A percentile compares a stretch with the other conserved stretches of the same genome.
Conservation (phyloP, 2,329 filamentous ascomycete species). For the Microsporum canis region DNA sequence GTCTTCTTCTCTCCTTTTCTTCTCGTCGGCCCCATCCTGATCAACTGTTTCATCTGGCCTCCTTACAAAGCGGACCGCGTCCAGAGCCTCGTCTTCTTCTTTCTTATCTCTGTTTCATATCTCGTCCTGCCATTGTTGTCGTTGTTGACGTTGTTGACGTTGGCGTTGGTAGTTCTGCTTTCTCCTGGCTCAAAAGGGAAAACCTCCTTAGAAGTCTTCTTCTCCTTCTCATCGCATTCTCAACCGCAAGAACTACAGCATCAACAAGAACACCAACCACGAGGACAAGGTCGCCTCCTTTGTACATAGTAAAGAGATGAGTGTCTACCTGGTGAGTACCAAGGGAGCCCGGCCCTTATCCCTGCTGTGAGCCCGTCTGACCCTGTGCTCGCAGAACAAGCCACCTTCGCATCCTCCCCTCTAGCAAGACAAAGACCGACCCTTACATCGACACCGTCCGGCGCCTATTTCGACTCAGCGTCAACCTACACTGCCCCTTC, state of each 20-base stretch:
- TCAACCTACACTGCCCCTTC: not conserved
- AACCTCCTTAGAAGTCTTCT: not conserved
- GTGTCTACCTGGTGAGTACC: not conserved
- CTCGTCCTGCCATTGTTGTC: not conserved
- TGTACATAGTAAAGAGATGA: not conserved
- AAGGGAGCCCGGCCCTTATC: not conserved
- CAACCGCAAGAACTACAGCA: not conserved
- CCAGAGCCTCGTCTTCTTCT: not conserved
- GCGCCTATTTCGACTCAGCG: not conserved
- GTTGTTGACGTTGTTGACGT: not conserved
- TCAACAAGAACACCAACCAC: not conserved
- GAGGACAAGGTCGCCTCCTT: not conserved
- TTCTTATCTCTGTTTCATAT: not conserved
- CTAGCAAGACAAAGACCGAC: not conserved
- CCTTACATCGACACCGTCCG: not conserved
- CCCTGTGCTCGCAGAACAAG: not conserved
- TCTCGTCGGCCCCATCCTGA: not conserved
- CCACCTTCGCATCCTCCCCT: constrained; percentile 1
- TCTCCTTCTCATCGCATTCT: not conserved
- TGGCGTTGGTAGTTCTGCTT: no score
- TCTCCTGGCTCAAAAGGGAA: not conserved
- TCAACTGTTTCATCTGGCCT: not conserved
- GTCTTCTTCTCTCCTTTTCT: not conserved
- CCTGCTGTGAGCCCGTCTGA: not conserved
- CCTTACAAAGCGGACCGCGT: not conserved